Evolutionary conservation across 2,329 filamentous ascomycete species (phyloP).

Genomic region (Neopestalotiopsis sp.): DNA sequence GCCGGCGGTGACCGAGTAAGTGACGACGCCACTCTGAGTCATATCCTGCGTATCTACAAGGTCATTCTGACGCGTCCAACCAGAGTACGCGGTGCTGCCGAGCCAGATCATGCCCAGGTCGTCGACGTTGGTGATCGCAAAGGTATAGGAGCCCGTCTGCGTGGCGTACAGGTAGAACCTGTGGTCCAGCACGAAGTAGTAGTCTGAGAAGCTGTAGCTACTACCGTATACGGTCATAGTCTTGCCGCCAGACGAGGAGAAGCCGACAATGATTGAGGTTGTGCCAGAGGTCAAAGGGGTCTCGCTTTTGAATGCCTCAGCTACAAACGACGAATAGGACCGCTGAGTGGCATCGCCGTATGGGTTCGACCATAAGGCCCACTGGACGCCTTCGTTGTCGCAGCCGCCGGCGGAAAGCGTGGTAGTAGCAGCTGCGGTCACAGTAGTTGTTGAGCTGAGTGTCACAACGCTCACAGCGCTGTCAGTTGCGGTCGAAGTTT

Average conservation of each 20-base stretch:
- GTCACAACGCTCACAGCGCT: too few relatives aligned
- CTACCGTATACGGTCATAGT: background rate
- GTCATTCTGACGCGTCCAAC: constrained; percentile 4
- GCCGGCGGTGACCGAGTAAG: background rate
- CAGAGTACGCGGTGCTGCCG: background rate
- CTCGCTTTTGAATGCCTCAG: background rate
- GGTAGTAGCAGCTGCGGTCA: too few relatives aligned
- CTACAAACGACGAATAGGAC: background rate
- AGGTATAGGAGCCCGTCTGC: constrained; percentile 8
- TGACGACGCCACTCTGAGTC: background rate
- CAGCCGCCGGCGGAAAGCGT: too few relatives aligned
- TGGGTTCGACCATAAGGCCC: too few relatives aligned
- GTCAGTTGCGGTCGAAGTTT: too few relatives aligned
- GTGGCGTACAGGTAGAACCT: constrained; percentile 4
- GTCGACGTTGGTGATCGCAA: background rate
- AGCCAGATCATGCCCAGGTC: constrained; percentile 9
- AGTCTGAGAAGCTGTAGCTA: constrained; percentile 7
- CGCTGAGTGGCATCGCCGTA: too few relatives aligned
- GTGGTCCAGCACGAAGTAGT: constrained; percentile 7
- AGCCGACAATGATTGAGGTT: background rate
- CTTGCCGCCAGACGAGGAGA: background rate
- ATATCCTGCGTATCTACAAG: background rate
- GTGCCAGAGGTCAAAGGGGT: background rate
- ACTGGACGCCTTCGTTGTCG: too few relatives aligned
- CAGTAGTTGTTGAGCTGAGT: too few relatives aligned